These are phyloP conservation scores for Macrotyloma uniflorum DNA, from an alignment of 306 rosid species.

Conservation along the genomic window DNA sequence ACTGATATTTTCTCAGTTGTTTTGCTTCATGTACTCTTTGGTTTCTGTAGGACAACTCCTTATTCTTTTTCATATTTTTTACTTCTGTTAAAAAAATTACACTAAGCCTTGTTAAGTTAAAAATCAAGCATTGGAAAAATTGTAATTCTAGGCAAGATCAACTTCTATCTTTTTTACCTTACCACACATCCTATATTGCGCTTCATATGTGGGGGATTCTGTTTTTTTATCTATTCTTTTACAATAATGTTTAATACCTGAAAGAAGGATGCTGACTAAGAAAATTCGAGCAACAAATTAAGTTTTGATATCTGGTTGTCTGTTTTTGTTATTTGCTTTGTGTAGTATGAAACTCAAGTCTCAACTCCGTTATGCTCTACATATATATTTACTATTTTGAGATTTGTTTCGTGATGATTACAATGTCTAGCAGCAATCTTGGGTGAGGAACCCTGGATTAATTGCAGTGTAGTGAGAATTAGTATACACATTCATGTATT, in stretches of 20 bases:
- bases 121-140: background rate
- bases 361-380: background rate
- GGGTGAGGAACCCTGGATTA: background rate
- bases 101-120: background rate
- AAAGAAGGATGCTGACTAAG: background rate
- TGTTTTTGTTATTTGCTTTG: background rate
- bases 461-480: background rate
- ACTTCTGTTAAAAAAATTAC: background rate
- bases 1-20: background rate
- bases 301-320: background rate
- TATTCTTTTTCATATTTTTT: background rate
- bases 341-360: background rate
- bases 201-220: background rate
- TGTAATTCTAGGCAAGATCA: background rate
- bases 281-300: background rate
- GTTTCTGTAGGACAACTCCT: background rate
- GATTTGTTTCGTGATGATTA: background rate
- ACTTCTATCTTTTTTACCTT: conserved; percentile 2
- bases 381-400: background rate
- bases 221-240: conserved; percentile 2
- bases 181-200: background rate
- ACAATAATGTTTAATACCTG: background rate
- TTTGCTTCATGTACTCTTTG: background rate
- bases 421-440: background rate
- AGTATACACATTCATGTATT: background rate